phyloP scores from a whole-genome alignment of 768 basidiomycete species.

The Boletus vinaceobasis region DNA sequence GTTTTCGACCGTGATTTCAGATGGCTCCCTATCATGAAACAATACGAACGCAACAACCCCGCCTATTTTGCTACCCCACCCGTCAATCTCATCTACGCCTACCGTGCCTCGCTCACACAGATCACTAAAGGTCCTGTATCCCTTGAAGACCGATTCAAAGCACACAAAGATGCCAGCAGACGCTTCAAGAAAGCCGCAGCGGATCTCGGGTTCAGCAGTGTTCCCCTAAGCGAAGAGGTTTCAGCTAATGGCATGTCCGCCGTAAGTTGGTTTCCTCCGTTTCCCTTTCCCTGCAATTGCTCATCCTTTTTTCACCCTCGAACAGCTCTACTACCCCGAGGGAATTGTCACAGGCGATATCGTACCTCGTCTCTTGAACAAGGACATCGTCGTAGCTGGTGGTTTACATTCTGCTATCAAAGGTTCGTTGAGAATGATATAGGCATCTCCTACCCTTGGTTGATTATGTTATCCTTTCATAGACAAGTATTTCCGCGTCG shows the following conservation, averaged over 20 bases:
- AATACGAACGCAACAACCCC: slow-evolving; percentile 77
- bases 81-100: slow-evolving; percentile 91
- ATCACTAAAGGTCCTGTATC: slow-evolving; percentile 64
- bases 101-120: slow-evolving; percentile 71
- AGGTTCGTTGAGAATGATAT: slow-evolving; percentile 40
- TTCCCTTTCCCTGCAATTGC: too few species aligned
- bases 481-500: slow-evolving; percentile 92
- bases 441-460: neutral
- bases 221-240: slow-evolving; percentile 58
- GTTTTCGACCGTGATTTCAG: slow-evolving; percentile 32
- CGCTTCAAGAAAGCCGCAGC: slow-evolving; percentile 66
- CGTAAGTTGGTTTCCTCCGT: slow-evolving; percentile 35
- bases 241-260: slow-evolving; percentile 97
- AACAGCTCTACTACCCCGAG: slow-evolving; percentile 76
- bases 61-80: slow-evolving; percentile 96
- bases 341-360: slow-evolving; percentile 77
- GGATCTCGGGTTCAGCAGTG: slow-evolving; percentile 67
- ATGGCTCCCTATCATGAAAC: slow-evolving; percentile 92
- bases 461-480: slow-evolving; percentile 9
- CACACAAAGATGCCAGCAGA: slow-evolving; percentile 66
- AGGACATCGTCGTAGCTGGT: slow-evolving; percentile 79
- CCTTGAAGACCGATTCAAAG: slow-evolving; percentile 72
- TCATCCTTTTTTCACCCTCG: neutral
- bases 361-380: slow-evolving; percentile 66
- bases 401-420: slow-evolving; percentile 84